These are phyloP conservation scores for Microcos paniculata DNA, from an alignment of 345 rosid genomes.

Conservation along the genomic window DNA sequence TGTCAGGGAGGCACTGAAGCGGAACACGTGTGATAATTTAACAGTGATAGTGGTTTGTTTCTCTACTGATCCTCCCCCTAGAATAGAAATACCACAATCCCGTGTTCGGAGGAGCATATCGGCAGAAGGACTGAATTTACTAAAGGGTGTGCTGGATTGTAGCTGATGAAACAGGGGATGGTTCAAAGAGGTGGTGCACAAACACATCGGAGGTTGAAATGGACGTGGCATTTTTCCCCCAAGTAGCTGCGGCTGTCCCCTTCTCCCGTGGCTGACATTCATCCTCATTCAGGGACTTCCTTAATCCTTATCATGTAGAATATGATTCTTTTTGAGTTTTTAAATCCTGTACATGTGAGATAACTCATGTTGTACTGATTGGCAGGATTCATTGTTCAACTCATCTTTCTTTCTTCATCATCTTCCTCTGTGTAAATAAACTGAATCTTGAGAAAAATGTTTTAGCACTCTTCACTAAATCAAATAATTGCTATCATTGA, in stretches of 20 bases:
- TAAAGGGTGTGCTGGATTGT: slow-evolving; percentile 79
- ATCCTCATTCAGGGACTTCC: slow-evolving; percentile 18
- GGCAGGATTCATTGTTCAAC: slow-evolving; percentile 25
- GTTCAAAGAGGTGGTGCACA: background rate
- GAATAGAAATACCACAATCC: slow-evolving; percentile 66
- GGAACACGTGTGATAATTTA: slow-evolving; percentile 77
- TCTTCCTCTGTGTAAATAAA: slow-evolving; percentile 31
- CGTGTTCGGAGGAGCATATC: slow-evolving; percentile 84
- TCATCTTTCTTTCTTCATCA: background rate
- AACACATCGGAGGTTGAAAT: slow-evolving; percentile 8
- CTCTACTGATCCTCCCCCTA: slow-evolving; percentile 78
- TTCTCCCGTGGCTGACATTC: slow-evolving; percentile 10
- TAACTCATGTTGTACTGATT: slow-evolving; percentile 31
- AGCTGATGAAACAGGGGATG: slow-evolving; percentile 38
- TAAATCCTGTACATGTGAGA: slow-evolving; percentile 26
- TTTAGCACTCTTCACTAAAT: slow-evolving; percentile 4
- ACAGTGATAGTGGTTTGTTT: slow-evolving; percentile 85
- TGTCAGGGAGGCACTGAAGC: slow-evolving; percentile 80
- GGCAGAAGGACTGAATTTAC: slow-evolving; percentile 77
- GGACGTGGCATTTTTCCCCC: slow-evolving; percentile 16
- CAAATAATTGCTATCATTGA: background rate
- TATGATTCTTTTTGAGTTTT: slow-evolving; percentile 30
- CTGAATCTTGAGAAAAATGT: slow-evolving; percentile 6
- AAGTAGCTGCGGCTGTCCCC: slow-evolving; percentile 9
- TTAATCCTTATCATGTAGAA: background rate